Conservation (phyloP, 176 grass and related monocot genomes). For the Themeda triandra region DNA sequence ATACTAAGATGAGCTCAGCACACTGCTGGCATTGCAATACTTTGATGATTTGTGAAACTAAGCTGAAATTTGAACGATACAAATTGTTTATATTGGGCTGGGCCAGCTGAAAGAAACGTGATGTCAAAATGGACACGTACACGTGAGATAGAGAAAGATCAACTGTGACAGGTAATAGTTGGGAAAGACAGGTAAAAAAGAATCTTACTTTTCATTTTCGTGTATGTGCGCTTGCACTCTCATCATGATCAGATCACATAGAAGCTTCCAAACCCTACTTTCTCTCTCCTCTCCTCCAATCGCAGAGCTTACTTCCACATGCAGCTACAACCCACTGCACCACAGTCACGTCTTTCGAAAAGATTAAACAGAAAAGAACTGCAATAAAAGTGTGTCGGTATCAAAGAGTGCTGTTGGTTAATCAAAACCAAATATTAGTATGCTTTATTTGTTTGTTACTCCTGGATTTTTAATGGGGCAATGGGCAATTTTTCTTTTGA, state of each 20-base stretch:
- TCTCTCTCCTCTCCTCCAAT: background rate
- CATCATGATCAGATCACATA: background rate
- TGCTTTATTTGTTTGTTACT: background rate
- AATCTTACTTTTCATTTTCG: background rate
- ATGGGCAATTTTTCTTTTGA: background rate
- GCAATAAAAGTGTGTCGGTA: background rate
- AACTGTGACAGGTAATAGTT: background rate
- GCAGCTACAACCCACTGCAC: conserved; percentile 13
- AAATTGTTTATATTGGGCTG: too few species aligned
- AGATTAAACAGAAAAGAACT: background rate
- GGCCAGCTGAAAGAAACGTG: background rate
- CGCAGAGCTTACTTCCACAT: conserved; percentile 23
- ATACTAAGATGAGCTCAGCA: too few species aligned
- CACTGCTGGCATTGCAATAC: too few species aligned
- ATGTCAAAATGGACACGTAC: background rate
- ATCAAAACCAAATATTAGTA: background rate
- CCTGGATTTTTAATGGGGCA: background rate
- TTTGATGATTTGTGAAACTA: too few species aligned
- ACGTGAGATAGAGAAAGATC: background rate
- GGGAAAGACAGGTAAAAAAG: background rate
- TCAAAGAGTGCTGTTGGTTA: background rate
- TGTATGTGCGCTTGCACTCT: background rate
- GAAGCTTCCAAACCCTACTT: background rate
- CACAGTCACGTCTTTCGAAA: background rate
- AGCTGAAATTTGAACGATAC: too few species aligned